Evolutionary conservation across 2,329 filamentous ascomycete species (phyloP).

Genomic region (Xylariaceae sp.): DNA sequence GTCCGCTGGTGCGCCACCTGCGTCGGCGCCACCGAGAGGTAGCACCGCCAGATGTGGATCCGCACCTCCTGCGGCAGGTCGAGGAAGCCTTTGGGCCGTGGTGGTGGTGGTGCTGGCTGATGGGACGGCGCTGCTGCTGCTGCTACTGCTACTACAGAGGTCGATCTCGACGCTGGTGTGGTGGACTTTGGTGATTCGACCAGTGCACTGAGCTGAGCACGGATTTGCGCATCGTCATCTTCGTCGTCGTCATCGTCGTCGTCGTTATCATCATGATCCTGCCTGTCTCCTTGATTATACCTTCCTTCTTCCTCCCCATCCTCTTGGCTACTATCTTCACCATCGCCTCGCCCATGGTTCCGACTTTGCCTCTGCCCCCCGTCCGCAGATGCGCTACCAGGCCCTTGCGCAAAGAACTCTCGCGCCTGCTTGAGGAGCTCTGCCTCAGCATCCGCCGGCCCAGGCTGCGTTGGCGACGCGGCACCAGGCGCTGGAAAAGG

Average conservation of each 20-base stretch:
- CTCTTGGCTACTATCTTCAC: background rate
- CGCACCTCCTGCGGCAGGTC: conserved; percentile 15
- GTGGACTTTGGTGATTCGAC: no score
- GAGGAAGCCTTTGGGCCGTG: conserved; percentile 7
- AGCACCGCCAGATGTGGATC: conserved; percentile 20
- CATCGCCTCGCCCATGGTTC: background rate
- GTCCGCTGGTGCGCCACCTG: conserved; percentile 10
- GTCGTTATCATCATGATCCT: background rate
- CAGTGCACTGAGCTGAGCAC: background rate
- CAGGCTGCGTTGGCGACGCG: background rate
- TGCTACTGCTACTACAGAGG: background rate
- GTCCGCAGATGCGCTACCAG: background rate
- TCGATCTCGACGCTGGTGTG: background rate
- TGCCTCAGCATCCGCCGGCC: conserved; percentile 5
- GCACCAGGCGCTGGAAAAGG: background rate
- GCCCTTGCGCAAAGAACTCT: conserved; percentile 5
- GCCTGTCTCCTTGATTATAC: no score
- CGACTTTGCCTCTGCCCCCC: background rate
- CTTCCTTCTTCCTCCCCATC: background rate
- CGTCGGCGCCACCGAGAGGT: conserved; percentile 9
- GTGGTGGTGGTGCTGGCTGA: background rate
- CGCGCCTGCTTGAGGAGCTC: conserved; percentile 14
- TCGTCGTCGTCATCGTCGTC: background rate
- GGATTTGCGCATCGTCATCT: background rate
- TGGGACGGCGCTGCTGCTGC: background rate